Percentiles rank a stretch among this genome's conserved stretches.
These are phyloP conservation scores for Fusarium proliferatum DNA, from an alignment of 2,329 filamentous ascomycete genomes.

Conservation along the genomic window DNA sequence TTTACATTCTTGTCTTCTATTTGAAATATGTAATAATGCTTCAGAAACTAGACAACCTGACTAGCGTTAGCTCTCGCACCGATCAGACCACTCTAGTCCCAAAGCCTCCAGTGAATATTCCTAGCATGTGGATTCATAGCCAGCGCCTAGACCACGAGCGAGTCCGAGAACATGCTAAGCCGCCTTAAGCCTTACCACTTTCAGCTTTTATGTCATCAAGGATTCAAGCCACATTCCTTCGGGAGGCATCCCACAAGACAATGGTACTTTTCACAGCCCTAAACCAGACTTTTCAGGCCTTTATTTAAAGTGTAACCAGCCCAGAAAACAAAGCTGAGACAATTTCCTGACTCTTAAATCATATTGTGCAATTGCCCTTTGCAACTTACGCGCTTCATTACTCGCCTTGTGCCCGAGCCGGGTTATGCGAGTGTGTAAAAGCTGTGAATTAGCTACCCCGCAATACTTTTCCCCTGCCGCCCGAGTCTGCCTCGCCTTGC, in stretches of 20 bases:
- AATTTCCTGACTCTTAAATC: not conserved
- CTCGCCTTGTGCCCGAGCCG: accelerated
- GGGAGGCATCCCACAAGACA: not conserved
- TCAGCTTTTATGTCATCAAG: not conserved
- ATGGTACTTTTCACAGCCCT: not conserved
- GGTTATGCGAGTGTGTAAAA: not conserved
- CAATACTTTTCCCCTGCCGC: not conserved
- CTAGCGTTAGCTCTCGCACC: too few relatives aligned
- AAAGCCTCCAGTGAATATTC: not conserved
- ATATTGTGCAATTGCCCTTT: accelerated
- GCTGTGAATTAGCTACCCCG: not conserved
- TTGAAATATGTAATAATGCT: too few relatives aligned
- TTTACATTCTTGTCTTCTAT: not conserved
- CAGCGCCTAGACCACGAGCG: not conserved
- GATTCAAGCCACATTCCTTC: not conserved
- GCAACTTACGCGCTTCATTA: not conserved
- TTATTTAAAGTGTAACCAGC: accelerated
- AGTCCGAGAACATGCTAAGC: not conserved
- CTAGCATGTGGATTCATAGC: not conserved
- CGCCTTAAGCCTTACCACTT: not conserved
- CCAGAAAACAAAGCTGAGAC: accelerated
- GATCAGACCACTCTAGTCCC: not conserved
- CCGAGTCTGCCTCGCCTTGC: not conserved
- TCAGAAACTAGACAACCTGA: too few relatives aligned
- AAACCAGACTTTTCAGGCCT: not conserved